A percentile compares a stretch with the other conserved stretches of the same genome.
Evolutionary conservation across 305 asterid genomes (phyloP).

Genomic region (Fraxinus sp.): DNA sequence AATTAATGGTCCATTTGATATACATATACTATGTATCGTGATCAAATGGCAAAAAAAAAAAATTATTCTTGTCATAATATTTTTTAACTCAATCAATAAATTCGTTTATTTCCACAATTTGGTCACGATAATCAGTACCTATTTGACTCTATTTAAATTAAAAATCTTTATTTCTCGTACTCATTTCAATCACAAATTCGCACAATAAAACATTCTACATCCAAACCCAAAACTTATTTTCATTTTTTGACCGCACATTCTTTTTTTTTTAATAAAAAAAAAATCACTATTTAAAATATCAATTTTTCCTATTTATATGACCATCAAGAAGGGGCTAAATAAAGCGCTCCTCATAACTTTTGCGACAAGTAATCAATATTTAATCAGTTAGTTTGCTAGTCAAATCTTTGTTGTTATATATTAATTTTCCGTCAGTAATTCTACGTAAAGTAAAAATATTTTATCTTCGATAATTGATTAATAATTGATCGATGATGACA

Average conservation of each 20-base stretch:
- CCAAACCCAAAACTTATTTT: no score
- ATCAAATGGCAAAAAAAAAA: background rate
- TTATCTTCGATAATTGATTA: no score
- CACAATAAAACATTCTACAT: no score
- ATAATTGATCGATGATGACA: background rate
- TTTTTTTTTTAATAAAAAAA: no score
- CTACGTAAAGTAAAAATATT: background rate
- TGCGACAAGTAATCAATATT: constrained; percentile 7
- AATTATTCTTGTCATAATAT: background rate
- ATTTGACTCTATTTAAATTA: no score
- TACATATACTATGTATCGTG: background rate
- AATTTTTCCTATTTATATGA: no score
- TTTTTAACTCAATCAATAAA: background rate
- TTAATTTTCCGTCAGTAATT: background rate
- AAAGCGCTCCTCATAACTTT: constrained; percentile 2
- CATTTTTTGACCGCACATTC: no score
- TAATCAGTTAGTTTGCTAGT: constrained; percentile 5
- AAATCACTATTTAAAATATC: no score
- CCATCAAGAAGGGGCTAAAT: background rate
- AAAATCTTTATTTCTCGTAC: no score
- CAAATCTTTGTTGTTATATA: background rate
- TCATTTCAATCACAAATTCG: no score
- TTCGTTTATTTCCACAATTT: constrained; percentile 2
- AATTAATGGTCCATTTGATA: background rate
- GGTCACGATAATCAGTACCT: background rate